Conservation (phyloP, 2,329 filamentous ascomycete species). For the Thyridium curvatum region DNA sequence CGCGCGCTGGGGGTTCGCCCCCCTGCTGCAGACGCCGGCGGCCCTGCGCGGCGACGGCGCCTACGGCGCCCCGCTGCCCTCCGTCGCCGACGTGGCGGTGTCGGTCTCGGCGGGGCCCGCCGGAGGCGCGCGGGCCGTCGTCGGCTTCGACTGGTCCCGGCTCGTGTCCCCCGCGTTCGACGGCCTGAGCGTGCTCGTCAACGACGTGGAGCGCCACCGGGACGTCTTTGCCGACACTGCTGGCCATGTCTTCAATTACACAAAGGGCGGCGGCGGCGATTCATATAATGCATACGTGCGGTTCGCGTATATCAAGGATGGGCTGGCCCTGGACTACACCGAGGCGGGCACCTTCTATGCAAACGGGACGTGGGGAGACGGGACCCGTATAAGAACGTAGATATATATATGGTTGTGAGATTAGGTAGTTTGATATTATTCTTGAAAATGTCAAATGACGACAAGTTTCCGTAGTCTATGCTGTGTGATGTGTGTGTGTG, state of each 20-base stretch:
- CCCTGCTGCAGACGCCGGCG: constrained; percentile 61
- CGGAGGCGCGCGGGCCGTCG: too few relatives aligned
- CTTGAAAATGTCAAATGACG: too few relatives aligned
- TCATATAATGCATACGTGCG: constrained; percentile 17
- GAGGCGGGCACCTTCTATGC: constrained; percentile 17
- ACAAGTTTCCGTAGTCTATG: too few relatives aligned
- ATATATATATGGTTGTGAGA: too few relatives aligned
- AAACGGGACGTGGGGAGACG: constrained; percentile 15
- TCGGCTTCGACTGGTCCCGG: constrained; percentile 29
- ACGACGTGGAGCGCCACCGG: constrained; percentile 19
- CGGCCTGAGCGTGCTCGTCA: constrained; percentile 23
- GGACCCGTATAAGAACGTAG: too few relatives aligned
- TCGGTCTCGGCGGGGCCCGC: constrained; percentile 21
- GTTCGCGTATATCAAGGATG: constrained; percentile 17
- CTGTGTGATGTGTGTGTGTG: too few relatives aligned
- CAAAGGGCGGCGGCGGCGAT: constrained; percentile 4
- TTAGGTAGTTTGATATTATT: too few relatives aligned
- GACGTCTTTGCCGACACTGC: constrained; percentile 12
- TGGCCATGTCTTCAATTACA: constrained; percentile 15
- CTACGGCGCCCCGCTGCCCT: constrained; percentile 38
- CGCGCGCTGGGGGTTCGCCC: constrained; percentile 69
- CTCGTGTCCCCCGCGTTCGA: constrained; percentile 3
- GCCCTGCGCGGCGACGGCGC: constrained; percentile 45
- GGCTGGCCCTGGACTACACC: constrained; percentile 15
- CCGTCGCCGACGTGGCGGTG: constrained; percentile 17